Base-by-base conservation (phyloP, 2,329 filamentous ascomycete species). In the Thelonectria blattea region DNA sequence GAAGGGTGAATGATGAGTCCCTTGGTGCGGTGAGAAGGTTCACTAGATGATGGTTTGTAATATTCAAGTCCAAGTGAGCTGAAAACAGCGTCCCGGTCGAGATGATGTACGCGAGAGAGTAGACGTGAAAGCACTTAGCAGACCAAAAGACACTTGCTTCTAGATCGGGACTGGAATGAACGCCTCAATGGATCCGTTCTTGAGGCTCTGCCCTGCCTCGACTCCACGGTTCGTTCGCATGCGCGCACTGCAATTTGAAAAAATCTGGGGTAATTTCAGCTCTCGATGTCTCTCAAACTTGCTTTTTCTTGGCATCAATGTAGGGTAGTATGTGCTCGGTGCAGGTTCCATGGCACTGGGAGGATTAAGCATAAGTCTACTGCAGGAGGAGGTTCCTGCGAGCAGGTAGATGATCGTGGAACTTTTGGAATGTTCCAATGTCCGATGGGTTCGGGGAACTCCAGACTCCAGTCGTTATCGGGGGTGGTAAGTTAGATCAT, bases 341-440 rank as follows among this genome's bases (percentile, higher is more conserved):
- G 15, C 42, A 37, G 42, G 20, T 30, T 24, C 30, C 17, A 27
- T 18, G 24, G 42, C 42, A 3, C 15, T 37, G 34, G 34, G 42
- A 32, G 3, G 10, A 22, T 53, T 46, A 53, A 46, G 51, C 51
- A 53, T 53, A 53, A 53, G 34, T 30, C 14, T 6, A 18, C n/a
- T 37, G 43, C 30, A 39, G 39, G 42, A 39, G 39, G 42, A 39
- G 46, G 34, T 37, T 15, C 34, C 34, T 14, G 11, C 10, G 34
- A 15, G 15, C 32, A 37, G 11, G 34, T 37, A 2, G 34, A 37
- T 37, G 32, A 5, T 7, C 7, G 7, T 34, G 34, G 34, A 37
- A 37, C 34, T 37, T 37, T 37, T 15, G 34, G 34, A 37, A 37
- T 37, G 34, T 12, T 37, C 34, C 34, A 12, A 37, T 37, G n/a